These are phyloP conservation scores for Achaetomiella virescens DNA, from an alignment of 495 filamentous ascomycete species.

Conservation along the genomic window DNA sequence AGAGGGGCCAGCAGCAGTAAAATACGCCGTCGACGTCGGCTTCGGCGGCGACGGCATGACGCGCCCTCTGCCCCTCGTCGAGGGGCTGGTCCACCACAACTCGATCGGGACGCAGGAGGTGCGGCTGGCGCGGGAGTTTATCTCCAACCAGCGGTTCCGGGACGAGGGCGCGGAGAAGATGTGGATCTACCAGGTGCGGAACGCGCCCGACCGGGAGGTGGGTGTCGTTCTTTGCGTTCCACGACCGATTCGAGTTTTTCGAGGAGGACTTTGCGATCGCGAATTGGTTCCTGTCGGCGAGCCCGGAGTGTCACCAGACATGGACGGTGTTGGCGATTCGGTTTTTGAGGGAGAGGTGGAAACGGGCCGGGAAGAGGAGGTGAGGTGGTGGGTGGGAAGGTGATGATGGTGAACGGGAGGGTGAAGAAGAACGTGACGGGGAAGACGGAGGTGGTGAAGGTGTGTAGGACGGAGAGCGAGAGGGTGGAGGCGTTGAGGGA, in stretches of 20 bases:
- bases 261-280: slow-evolving; percentile 56
- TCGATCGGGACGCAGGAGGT: slow-evolving; percentile 45
- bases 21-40: slow-evolving; percentile 55
- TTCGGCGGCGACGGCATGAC: slow-evolving; percentile 59
- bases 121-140: slow-evolving; percentile 41
- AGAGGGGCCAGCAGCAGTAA: no score
- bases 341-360: slow-evolving; percentile 40
- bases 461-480: slow-evolving; percentile 46
- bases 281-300: slow-evolving; percentile 47
- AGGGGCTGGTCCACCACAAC: slow-evolving; percentile 34
- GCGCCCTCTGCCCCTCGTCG: slow-evolving; percentile 46
- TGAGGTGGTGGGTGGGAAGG: slow-evolving; percentile 49
- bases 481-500: slow-evolving; percentile 45
- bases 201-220: slow-evolving; percentile 41
- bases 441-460: slow-evolving; percentile 45
- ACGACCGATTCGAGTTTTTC: slow-evolving; percentile 52
- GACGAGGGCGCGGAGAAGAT: slow-evolving; percentile 35
- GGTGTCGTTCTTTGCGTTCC: slow-evolving; percentile 54
- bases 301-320: slow-evolving; percentile 43
- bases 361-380: slow-evolving; percentile 19
- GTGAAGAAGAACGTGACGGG: slow-evolving; percentile 57
- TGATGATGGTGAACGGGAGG: slow-evolving; percentile 50
- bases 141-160: slow-evolving; percentile 40
- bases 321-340: slow-evolving; percentile 47
- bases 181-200: slow-evolving; percentile 61